phyloP scores from a whole-genome alignment of 345 rosid species.

The Nephelium lappaceum region DNA sequence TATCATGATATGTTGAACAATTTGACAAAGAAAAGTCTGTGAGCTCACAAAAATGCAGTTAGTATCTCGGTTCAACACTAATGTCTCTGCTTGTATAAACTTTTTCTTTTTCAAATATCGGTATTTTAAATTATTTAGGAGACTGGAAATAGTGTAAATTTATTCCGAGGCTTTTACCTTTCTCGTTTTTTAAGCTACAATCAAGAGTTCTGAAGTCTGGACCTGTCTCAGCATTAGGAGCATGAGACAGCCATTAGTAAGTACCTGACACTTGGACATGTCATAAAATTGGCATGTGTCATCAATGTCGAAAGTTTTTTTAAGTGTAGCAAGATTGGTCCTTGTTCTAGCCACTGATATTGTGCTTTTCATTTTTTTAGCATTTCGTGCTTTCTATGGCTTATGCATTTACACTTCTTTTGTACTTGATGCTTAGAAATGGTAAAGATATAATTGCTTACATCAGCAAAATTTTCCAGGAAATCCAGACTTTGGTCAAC shows the following conservation, averaged over 20 bases:
- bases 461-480: constrained; percentile 42
- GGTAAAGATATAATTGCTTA: background rate
- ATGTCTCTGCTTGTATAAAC: background rate
- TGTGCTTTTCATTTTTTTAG: background rate
- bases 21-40: background rate
- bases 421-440: constrained; percentile 12
- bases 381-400: background rate
- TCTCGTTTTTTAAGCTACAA: background rate
- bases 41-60: background rate
- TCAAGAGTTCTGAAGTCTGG: background rate
- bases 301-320: background rate
- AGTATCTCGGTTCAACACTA: too few species aligned
- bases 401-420: background rate
- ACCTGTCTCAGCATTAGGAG: background rate
- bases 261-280: background rate
- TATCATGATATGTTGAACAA: background rate
- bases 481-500: constrained; percentile 69
- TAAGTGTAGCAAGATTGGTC: background rate
- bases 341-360: background rate
- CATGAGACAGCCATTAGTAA: background rate
- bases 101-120: background rate
- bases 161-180: background rate
- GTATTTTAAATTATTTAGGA: background rate
- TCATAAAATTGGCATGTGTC: background rate
- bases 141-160: background rate